These are phyloP conservation scores for Phytophthora hibernalis DNA, from an alignment of 352 stramenopile genomes.

Conservation along the genomic window DNA sequence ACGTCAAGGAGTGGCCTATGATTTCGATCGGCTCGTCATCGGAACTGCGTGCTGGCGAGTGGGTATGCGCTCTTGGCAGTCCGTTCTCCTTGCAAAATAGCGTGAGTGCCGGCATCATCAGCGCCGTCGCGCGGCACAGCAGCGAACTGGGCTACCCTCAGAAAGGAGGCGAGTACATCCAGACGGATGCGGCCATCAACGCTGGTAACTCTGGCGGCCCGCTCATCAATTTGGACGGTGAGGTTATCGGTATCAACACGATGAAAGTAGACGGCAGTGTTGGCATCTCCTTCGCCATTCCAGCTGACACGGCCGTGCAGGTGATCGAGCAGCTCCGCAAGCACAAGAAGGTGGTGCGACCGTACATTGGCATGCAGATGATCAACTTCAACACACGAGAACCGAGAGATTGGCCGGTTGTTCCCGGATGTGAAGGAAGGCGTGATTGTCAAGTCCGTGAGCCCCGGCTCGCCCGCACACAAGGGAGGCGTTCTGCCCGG, in stretches of 20 bases:
- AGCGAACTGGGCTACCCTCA: constrained; percentile 88
- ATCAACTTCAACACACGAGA: constrained; percentile 84
- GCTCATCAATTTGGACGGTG: constrained; percentile 93
- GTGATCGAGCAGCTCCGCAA: constrained; percentile 91
- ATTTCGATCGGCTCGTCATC: constrained; percentile 77
- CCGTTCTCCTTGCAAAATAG: constrained; percentile 93
- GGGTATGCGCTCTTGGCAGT: constrained; percentile 92
- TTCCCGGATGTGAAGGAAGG: constrained; percentile 82
- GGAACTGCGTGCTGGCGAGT: constrained; percentile 89
- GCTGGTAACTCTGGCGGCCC: constrained; percentile 93
- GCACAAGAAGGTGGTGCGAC: constrained; percentile 88
- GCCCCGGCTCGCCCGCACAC: constrained; percentile 77
- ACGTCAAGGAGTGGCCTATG: constrained; percentile 69
- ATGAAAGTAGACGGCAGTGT: constrained; percentile 93
- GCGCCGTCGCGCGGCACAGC: constrained; percentile 86
- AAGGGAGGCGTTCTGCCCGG: constrained; percentile 74
- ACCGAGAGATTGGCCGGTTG: constrained; percentile 64
- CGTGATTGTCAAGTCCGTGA: constrained; percentile 87
- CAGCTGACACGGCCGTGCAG: constrained; percentile 89
- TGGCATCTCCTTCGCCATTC: constrained; percentile 94
- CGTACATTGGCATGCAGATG: constrained; percentile 94
- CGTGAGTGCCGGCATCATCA: constrained; percentile 93
- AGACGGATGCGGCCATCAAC: constrained; percentile 96
- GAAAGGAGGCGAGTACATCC: constrained; percentile 91
- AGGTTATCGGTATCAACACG: constrained; percentile 95